These are phyloP conservation scores for Eustoma russellianum DNA, from an alignment of 257 asterid species.

Conservation along the genomic window DNA sequence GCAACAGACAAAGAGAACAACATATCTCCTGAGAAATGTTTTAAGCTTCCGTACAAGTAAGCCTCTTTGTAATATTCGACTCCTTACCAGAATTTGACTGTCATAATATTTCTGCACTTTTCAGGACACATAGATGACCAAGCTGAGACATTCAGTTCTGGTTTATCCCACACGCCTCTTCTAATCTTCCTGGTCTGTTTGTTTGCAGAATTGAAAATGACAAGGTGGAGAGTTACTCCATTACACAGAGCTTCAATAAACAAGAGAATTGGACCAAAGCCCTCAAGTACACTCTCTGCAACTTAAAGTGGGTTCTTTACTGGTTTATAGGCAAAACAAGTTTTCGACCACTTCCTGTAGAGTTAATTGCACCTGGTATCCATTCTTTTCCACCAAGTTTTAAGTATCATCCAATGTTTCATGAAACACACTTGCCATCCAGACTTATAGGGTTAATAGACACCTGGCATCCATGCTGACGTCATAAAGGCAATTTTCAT, in stretches of 20 bases:
- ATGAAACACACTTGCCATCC: too few relatives aligned
- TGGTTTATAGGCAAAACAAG: conserved; percentile 95
- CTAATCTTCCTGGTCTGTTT: neutral
- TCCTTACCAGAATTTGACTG: neutral
- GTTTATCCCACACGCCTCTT: neutral
- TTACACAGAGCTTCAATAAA: conserved; percentile 90
- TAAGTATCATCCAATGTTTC: too few relatives aligned
- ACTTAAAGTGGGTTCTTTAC: conserved; percentile 94
- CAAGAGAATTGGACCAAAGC: conserved; percentile 99
- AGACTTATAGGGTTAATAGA: too few relatives aligned
- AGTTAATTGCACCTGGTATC: too few relatives aligned
- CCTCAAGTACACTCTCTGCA: conserved; percentile 91
- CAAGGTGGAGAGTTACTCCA: conserved; percentile 83
- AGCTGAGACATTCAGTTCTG: neutral
- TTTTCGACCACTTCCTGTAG: conserved; percentile 75
- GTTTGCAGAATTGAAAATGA: conserved; percentile 84
- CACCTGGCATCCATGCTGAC: too few relatives aligned
- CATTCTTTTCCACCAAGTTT: too few relatives aligned
- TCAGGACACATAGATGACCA: neutral
- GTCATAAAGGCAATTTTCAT: too few relatives aligned
- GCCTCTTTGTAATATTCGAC: conserved; percentile 13
- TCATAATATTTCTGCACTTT: neutral
- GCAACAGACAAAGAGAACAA: conserved; percentile 81
- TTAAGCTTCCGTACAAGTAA: conserved; percentile 96
- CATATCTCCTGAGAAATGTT: conserved; percentile 74